phyloP scores from a whole-genome alignment of 495 filamentous ascomycete genomes.

The Penicillium crystallinum region DNA sequence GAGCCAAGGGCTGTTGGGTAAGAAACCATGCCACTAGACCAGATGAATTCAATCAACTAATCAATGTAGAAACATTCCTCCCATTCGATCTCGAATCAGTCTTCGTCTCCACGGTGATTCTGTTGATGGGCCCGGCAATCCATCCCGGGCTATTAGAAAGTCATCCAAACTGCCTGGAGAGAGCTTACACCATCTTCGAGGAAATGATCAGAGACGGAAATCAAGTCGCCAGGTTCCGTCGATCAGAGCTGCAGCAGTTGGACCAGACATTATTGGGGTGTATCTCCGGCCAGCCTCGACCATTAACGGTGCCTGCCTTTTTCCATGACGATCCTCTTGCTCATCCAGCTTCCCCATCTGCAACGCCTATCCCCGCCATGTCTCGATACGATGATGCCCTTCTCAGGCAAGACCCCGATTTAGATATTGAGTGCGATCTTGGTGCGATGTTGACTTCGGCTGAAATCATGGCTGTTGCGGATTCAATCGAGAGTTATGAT shows the following conservation, averaged over 20 bases:
- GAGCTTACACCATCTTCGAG: constrained; percentile 33
- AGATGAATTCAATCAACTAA: neutral
- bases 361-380: constrained; percentile 12
- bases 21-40: neutral
- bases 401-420: constrained; percentile 6
- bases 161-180: constrained; percentile 30
- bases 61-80: constrained; percentile 37
- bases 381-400: constrained; percentile 10
- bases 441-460: constrained; percentile 26
- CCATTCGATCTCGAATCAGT: constrained; percentile 42
- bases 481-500: constrained; percentile 36
- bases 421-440: constrained; percentile 14
- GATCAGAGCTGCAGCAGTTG: constrained; percentile 37
- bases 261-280: constrained; percentile 24
- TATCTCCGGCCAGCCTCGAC: constrained; percentile 15
- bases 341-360: constrained; percentile 1
- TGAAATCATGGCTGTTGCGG: constrained; percentile 36
- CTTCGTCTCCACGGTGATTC: constrained; percentile 35
- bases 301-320: constrained; percentile 13
- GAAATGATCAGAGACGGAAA: constrained; percentile 41
- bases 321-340: constrained; percentile 10
- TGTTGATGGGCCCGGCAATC: constrained; percentile 31
- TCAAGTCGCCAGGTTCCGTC: constrained; percentile 32
- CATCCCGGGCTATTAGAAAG: constrained; percentile 25
- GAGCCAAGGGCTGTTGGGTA: constrained; percentile 39